phyloP scores from a whole-genome alignment of 129 eudicot genomes.

The Artemisia tridentata region DNA sequence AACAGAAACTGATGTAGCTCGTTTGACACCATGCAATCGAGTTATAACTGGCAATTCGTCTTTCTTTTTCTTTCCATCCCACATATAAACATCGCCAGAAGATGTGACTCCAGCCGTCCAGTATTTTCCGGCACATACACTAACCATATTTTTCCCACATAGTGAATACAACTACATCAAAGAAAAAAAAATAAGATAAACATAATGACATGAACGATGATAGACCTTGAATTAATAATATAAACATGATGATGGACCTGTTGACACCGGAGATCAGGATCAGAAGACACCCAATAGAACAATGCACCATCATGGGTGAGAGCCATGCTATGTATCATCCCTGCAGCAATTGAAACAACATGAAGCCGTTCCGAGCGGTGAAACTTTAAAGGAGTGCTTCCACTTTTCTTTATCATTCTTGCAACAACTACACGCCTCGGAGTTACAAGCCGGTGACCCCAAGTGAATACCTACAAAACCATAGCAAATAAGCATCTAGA shows the following conservation, averaged over 20 bases:
- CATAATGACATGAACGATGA: neutral
- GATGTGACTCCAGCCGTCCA: constrained; percentile 87
- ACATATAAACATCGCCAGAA: constrained; percentile 80
- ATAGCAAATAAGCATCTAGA: constrained; percentile 10
- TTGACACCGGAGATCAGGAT: constrained; percentile 74
- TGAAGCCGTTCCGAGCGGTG: constrained; percentile 79
- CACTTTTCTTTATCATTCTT: constrained; percentile 65
- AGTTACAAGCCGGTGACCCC: constrained; percentile 99
- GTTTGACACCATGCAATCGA: constrained; percentile 77
- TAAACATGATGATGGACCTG: constrained; percentile 53
- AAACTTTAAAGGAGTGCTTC: constrained; percentile 61
- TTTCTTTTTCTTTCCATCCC: constrained; percentile 84
- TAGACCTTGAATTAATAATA: neutral
- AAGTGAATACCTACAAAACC: constrained; percentile 75
- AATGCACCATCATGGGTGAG: constrained; percentile 93
- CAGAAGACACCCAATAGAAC: constrained; percentile 90
- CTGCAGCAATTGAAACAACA: constrained; percentile 84
- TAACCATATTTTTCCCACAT: constrained; percentile 60
- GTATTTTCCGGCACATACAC: constrained; percentile 88
- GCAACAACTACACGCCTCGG: constrained; percentile 87
- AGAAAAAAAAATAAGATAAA: constrained; percentile 5
- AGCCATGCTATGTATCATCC: constrained; percentile 85
- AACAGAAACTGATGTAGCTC: constrained; percentile 86
- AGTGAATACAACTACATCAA: constrained; percentile 56
- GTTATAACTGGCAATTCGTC: constrained; percentile 54